A percentile compares a stretch with the other conserved stretches of the same genome.
These are phyloP conservation scores for Extremus antarcticus DNA, from an alignment of 495 filamentous ascomycete species.

Conservation along the genomic window DNA sequence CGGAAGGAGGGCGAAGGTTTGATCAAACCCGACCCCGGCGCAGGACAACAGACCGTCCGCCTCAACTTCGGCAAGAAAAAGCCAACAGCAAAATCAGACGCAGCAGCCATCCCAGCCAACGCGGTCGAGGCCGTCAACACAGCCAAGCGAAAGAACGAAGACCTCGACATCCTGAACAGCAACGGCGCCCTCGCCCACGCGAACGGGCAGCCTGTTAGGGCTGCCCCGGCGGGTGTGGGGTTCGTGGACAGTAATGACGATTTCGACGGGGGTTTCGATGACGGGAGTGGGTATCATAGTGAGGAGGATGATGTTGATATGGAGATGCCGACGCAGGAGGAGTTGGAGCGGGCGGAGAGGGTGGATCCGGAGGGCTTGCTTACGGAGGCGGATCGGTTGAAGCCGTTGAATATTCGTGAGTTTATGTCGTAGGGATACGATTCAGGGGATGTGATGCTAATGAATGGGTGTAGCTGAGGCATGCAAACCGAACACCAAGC, in stretches of 20 bases:
- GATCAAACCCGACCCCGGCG: slow-evolving; percentile 56
- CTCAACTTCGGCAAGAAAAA: slow-evolving; percentile 63
- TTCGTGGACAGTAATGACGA: slow-evolving; percentile 64
- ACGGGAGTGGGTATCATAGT: slow-evolving; percentile 45
- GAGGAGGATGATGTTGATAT: slow-evolving; percentile 14
- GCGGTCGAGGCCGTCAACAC: slow-evolving; percentile 22
- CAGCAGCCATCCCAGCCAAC: slow-evolving; percentile 25
- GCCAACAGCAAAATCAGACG: slow-evolving; percentile 44
- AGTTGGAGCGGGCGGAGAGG: slow-evolving; percentile 41
- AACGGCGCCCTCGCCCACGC: slow-evolving; percentile 7
- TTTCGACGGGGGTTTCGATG: slow-evolving; percentile 55
- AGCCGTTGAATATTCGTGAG: slow-evolving; percentile 61
- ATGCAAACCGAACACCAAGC: slow-evolving; percentile 44
- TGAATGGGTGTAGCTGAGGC: slow-evolving; percentile 12
- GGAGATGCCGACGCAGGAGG: slow-evolving; percentile 17
- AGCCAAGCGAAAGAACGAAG: slow-evolving; percentile 38
- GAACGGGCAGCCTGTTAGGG: slow-evolving; percentile 20
- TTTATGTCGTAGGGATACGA: slow-evolving; percentile 30
- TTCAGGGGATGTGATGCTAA: slow-evolving; percentile 1
- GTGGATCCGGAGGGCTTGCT: slow-evolving; percentile 85
- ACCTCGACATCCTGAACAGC: slow-evolving; percentile 8
- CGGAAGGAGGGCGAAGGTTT: slow-evolving; percentile 47
- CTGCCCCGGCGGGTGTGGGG: slow-evolving; percentile 50
- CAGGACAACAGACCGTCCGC: slow-evolving; percentile 52
- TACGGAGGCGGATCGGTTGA: slow-evolving; percentile 66